These are phyloP conservation scores for Acanthochlamys bracteata DNA, from an alignment of 106 monocot species.

Conservation along the genomic window DNA sequence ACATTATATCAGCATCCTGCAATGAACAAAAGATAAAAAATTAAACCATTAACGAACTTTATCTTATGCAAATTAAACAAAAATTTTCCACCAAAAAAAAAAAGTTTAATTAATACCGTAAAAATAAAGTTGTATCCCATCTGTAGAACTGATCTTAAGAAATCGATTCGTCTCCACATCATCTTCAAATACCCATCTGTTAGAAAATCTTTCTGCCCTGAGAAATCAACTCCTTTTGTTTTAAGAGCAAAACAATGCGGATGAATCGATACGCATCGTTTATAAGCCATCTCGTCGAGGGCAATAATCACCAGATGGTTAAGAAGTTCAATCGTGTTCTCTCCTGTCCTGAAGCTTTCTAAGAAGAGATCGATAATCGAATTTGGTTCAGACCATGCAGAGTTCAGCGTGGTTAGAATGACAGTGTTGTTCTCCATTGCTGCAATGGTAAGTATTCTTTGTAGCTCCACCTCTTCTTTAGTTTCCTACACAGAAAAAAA, in stretches of 20 bases:
- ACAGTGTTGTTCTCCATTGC: constrained; percentile 30
- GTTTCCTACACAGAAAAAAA: neutral
- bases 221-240: constrained; percentile 33
- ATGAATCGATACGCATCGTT: constrained; percentile 14
- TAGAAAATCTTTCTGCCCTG: constrained; percentile 24
- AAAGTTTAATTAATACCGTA: constrained; percentile 15
- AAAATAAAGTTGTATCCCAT: constrained; percentile 40
- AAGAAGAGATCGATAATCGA: constrained; percentile 32
- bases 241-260: constrained; percentile 21
- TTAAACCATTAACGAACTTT: too few species aligned
- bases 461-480: neutral
- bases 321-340: constrained; percentile 15
- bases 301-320: constrained; percentile 25
- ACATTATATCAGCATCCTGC: constrained; percentile 29
- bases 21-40: too few species aligned
- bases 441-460: constrained; percentile 8
- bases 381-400: constrained; percentile 24
- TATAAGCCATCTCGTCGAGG: constrained; percentile 17
- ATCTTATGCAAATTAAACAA: too few species aligned
- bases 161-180: constrained; percentile 40
- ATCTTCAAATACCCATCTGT: constrained; percentile 29
- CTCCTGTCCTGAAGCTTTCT: constrained; percentile 25
- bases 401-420: constrained; percentile 30
- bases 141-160: constrained; percentile 23
- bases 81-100: too few species aligned